phyloP scores from a whole-genome alignment of 129 eudicot species.

The Chrysanthemum makinoi region DNA sequence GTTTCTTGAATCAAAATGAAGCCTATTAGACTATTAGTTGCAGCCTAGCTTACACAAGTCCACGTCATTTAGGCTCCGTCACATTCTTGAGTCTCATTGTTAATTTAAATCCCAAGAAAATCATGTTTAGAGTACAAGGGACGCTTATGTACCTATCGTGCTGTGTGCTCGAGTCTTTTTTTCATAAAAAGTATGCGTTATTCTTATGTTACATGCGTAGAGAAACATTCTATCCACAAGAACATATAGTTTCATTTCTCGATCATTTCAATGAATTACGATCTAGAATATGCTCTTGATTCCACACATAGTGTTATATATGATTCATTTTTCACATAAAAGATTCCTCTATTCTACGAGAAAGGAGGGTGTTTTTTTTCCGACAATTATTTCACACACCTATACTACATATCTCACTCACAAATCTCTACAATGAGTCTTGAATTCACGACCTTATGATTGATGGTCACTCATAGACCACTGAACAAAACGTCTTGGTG shows the following conservation, averaged over 20 bases:
- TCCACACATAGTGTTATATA: neutral
- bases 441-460: too few species aligned
- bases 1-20: slow-evolving; percentile 17
- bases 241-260: neutral
- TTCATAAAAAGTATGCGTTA: neutral
- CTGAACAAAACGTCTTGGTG: too few species aligned
- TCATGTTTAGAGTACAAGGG: neutral
- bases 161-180: neutral
- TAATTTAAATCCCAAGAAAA: too few species aligned
- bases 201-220: neutral
- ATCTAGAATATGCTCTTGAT: neutral
- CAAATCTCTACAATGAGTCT: too few species aligned
- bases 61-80: neutral
- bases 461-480: too few species aligned
- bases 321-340: too few species aligned
- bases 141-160: neutral
- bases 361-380: too few species aligned
- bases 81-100: slow-evolving; percentile 9
- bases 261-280: neutral
- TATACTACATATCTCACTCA: too few species aligned
- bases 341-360: too few species aligned
- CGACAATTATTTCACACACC: too few species aligned
- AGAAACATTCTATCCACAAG: neutral
- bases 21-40: neutral
- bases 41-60: neutral